These are phyloP conservation scores for Hyaloscypha variabilis DNA, from an alignment of 495 filamentous ascomycete species.

Conservation along the genomic window DNA sequence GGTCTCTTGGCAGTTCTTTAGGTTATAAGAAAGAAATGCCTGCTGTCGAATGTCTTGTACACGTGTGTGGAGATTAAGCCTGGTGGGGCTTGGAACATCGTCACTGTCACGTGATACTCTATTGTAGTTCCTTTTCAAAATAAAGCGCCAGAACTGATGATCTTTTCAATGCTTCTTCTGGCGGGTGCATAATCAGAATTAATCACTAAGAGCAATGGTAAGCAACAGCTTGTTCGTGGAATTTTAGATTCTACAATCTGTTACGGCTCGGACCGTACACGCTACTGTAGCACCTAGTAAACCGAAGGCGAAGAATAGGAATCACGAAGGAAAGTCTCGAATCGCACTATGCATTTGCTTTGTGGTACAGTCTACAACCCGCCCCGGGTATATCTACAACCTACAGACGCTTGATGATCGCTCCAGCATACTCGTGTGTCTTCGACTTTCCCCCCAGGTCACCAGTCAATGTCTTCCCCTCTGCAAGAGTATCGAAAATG, in stretches of 20 bases:
- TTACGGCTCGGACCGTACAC: not conserved
- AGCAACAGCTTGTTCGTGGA: too few species aligned
- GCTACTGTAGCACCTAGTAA: not conserved
- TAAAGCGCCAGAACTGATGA: not conserved
- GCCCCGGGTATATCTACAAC: slow-evolving; percentile 55
- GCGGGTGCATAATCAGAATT: too few species aligned
- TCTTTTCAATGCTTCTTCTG: too few species aligned
- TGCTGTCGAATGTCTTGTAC: slow-evolving; percentile 15
- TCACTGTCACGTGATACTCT: not conserved
- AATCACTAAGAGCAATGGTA: too few species aligned
- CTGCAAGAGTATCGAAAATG: slow-evolving; percentile 89
- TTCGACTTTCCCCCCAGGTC: slow-evolving; percentile 94
- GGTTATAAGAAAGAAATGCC: not conserved
- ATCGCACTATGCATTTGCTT: slow-evolving; percentile 21
- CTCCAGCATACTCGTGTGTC: slow-evolving; percentile 87
- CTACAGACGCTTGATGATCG: slow-evolving; percentile 86
- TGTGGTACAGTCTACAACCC: slow-evolving; percentile 32
- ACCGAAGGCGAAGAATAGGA: not conserved
- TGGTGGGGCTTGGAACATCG: not conserved
- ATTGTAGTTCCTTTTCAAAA: not conserved
- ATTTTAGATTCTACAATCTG: not conserved
- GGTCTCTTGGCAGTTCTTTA: slow-evolving; percentile 1
- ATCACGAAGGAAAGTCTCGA: not conserved
- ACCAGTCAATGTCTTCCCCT: slow-evolving; percentile 94
- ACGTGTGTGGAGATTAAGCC: slow-evolving; percentile 18